Conservation (phyloP, 1,139 yeast genomes). For the Hansenula sp. region DNA sequence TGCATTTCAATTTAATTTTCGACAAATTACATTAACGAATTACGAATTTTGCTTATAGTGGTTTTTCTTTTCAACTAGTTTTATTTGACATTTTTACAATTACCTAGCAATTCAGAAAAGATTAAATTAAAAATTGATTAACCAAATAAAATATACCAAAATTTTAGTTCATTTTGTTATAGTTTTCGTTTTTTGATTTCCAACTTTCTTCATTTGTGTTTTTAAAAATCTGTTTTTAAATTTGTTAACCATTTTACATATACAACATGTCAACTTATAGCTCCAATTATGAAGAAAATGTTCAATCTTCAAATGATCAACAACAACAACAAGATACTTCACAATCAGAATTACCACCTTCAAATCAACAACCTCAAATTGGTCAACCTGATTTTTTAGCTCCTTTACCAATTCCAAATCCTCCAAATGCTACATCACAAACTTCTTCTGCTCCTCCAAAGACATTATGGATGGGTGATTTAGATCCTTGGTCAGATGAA, state of each 20-base stretch:
- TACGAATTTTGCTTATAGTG: too few species aligned
- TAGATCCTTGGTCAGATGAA: slow-evolving; percentile 73
- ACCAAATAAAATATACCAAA: too few species aligned
- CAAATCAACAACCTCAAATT: background rate
- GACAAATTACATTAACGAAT: too few species aligned
- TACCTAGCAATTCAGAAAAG: too few species aligned
- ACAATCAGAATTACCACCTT: too few species aligned
- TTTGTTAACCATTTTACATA: background rate
- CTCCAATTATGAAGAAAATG: slow-evolving; percentile 1
- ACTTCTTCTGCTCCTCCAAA: slow-evolving; percentile 41
- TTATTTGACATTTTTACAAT: too few species aligned
- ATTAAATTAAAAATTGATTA: too few species aligned
- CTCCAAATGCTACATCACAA: slow-evolving; percentile 39
- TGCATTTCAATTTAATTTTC: too few species aligned
- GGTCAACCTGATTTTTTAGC: slow-evolving; percentile 14
- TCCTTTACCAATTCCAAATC: slow-evolving; percentile 35
- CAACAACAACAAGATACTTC: background rate
- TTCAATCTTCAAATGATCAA: background rate
- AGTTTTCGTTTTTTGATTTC: background rate
- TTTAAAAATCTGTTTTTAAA: background rate
- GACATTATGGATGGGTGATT: slow-evolving; percentile 77
- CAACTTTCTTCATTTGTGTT: background rate
- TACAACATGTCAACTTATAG: background rate
- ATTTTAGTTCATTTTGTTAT: too few species aligned
- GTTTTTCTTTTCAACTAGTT: too few species aligned